Conservation (phyloP, 2,329 filamentous ascomycete genomes). For the Colletotrichum eremochloae region DNA sequence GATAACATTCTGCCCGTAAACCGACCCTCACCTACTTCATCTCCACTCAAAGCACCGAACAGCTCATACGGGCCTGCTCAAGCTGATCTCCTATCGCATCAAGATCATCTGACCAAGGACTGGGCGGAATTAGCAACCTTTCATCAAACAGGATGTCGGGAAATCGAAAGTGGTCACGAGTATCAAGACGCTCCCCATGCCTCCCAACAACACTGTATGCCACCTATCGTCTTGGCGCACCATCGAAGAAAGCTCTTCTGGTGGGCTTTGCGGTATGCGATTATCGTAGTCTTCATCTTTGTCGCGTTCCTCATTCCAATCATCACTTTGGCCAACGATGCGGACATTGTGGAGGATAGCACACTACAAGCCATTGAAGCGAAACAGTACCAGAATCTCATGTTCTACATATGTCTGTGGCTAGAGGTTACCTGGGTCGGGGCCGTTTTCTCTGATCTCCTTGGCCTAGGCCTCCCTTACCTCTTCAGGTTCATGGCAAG, state of each 20-base stretch:
- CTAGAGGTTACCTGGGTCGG: constrained; percentile 44
- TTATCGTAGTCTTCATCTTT: constrained; percentile 41
- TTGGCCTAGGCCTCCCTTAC: constrained; percentile 45
- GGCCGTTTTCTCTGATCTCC: constrained; percentile 41
- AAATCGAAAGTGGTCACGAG: neutral
- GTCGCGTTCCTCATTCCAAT: constrained; percentile 43
- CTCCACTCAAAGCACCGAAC: neutral
- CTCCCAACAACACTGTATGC: neutral
- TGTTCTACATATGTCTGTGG: constrained; percentile 46
- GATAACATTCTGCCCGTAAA: neutral
- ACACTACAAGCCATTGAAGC: constrained; percentile 31
- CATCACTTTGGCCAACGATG: constrained; percentile 41
- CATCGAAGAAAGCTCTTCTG: constrained; percentile 29
- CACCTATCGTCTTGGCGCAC: neutral
- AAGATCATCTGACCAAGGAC: neutral
- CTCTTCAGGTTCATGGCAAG: constrained; percentile 47
- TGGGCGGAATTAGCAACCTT: constrained; percentile 18
- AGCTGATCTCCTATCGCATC: neutral
- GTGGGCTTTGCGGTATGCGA: constrained; percentile 43
- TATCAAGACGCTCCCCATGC: neutral
- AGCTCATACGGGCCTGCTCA: neutral
- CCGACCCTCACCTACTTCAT: neutral
- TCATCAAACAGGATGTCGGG: constrained; percentile 6
- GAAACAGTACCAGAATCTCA: constrained; percentile 40
- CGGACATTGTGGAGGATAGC: constrained; percentile 29